A percentile compares a stretch with the other conserved stretches of the same genome.
Evolutionary conservation across 2,329 filamentous ascomycete species (phyloP).

Genomic region (Colletotrichum sp.): DNA sequence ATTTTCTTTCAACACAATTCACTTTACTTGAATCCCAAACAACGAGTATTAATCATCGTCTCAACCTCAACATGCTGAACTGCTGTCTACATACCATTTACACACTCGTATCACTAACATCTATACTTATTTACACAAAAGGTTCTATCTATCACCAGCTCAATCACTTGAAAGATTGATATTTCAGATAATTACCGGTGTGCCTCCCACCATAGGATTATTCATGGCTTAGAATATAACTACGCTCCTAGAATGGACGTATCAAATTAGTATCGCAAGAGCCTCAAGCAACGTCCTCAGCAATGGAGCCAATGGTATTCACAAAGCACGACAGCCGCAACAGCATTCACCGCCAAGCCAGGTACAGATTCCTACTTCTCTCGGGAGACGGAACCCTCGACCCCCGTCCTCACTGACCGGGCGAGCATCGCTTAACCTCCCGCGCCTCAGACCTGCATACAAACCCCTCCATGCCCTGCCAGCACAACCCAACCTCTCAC

Average conservation of each 20-base stretch:
- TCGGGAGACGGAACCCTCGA: not conserved
- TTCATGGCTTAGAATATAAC: no score
- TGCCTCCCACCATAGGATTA: no score
- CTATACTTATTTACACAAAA: not conserved
- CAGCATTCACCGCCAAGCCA: not conserved
- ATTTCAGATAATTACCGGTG: no score
- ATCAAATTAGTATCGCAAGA: not conserved
- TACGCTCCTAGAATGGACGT: no score
- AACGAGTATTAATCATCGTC: no score
- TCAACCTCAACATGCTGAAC: not conserved
- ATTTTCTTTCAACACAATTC: fast-evolving
- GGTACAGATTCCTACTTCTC: not conserved
- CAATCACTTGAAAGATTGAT: not conserved
- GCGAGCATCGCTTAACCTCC: not conserved
- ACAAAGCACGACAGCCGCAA: not conserved
- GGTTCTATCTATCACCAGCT: not conserved
- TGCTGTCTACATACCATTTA: not conserved
- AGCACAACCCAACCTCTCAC: not conserved
- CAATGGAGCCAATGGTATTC: not conserved
- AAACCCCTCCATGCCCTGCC: not conserved
- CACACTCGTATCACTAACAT: not conserved
- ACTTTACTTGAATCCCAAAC: not conserved
- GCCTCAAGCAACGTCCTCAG: not conserved
- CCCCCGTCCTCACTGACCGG: not conserved
- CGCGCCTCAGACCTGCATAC: conserved; percentile 6